Base-by-base conservation (phyloP, 768 basidiomycete genomes). In the Hirschioporus abietinus region DNA sequence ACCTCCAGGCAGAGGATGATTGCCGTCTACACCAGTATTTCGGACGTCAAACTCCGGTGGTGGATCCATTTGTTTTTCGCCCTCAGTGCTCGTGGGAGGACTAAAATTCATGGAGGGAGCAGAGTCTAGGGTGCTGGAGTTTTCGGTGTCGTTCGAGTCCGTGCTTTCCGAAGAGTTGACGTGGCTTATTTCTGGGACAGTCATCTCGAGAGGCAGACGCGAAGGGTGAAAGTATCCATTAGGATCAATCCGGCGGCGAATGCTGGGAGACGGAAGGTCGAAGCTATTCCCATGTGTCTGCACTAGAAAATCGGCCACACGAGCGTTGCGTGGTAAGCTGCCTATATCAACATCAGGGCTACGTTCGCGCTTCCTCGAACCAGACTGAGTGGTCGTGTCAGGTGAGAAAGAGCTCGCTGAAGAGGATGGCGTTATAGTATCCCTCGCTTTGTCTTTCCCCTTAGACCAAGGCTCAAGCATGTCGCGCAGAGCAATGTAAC, bases 401-500 rank as follows among this genome's bases (percentile, higher is more conserved):
- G 25, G 25, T 17, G 18, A 7, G 30, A 61, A 25, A 61, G 60
- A 2, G 30, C 15, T 61, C 15, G 2, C 23, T 61, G 25, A 12
- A 61, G 30, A 12, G 3, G 60, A 15, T 23, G 60, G 3, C 15
- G 23, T 12, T 24, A 18, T 23, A 20, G 12, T 12, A 23, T 61
- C 24, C 24, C 67, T 70, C 12, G 63, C 74, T 36, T 66, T 75
- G 64, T 76, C 75, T 72, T 89, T 89, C 0, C 88, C 88, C 71
- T 88, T 89, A 76, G 77, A 81, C 23, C 82, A 82, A 8, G 77
- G 76, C 1, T 78, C 72, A 1, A 82, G 79, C 72, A 87, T 85
- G 70, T 88, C 84, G 58, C 78, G 78, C 24, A 93, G 80, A 64
- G 86, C 86, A 0, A 86, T 88, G 74, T 83, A 92, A 6, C 83